Evolutionary conservation across 2,329 filamentous ascomycete species (phyloP).

Genomic region (Pseudocercospora pini-densiflorae): DNA sequence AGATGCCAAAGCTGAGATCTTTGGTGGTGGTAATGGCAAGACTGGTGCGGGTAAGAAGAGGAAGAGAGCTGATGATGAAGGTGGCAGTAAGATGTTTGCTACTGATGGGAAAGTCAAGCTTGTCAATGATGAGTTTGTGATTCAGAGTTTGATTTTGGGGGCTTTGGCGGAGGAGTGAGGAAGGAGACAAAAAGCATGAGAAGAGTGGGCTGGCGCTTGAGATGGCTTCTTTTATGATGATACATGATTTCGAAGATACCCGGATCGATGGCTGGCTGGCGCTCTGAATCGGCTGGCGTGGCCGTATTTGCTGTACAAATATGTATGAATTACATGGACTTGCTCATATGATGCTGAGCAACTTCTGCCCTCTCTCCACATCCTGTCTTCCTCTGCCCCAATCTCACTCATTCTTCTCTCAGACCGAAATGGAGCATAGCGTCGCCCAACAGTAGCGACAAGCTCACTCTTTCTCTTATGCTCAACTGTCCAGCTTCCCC

Average conservation of each 20-base stretch:
- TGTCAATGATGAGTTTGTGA: slow-evolving; percentile 82
- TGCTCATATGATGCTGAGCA: neutral
- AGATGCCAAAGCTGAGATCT: slow-evolving; percentile 55
- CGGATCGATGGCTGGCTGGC: neutral
- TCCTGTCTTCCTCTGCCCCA: no score
- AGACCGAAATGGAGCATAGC: no score
- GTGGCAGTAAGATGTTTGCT: slow-evolving; percentile 35
- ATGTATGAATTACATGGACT: slow-evolving; percentile 9
- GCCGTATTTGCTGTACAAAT: slow-evolving; percentile 9
- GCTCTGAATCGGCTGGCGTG: neutral
- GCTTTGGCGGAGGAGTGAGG: slow-evolving; percentile 65
- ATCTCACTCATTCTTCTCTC: no score
- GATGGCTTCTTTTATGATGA: neutral
- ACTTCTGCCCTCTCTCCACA: neutral
- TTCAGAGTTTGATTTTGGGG: slow-evolving; percentile 90
- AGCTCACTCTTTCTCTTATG: no score
- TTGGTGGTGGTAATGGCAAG: slow-evolving; percentile 35
- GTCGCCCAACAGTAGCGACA: no score
- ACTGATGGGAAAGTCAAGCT: slow-evolving; percentile 63
- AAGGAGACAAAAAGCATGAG: neutral
- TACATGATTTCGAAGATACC: slow-evolving; percentile 1
- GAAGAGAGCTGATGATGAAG: slow-evolving; percentile 40
- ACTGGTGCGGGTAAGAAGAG: slow-evolving; percentile 45
- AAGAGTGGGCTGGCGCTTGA: neutral
- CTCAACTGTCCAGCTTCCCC: no score